phyloP scores from a whole-genome alignment of 1,284 basidiomycete species.

The Meripilus lineatus region DNA sequence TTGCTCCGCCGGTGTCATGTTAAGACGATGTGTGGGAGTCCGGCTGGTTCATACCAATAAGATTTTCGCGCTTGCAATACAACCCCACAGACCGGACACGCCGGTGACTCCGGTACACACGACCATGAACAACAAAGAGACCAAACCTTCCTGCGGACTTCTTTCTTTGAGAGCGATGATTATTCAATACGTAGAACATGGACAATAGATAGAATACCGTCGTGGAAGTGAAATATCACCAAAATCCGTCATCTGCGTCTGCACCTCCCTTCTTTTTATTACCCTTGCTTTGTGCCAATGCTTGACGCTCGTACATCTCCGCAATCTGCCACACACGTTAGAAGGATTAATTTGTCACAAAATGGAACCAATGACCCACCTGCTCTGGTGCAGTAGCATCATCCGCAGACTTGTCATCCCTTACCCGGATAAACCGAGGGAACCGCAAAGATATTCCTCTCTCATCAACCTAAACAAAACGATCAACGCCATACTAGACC shows the following conservation, averaged over 20 bases:
- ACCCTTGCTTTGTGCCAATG: constrained; percentile 64
- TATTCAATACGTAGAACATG: too few relatives aligned
- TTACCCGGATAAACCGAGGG: constrained; percentile 87
- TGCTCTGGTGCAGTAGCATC: constrained; percentile 92
- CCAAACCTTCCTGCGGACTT: too few relatives aligned
- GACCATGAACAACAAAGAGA: too few relatives aligned
- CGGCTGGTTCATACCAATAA: too few relatives aligned
- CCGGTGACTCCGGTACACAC: too few relatives aligned
- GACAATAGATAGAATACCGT: too few relatives aligned
- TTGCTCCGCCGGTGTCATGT: too few relatives aligned
- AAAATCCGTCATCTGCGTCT: constrained; percentile 82
- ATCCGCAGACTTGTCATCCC: constrained; percentile 92
- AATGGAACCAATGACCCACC: constrained; percentile 37
- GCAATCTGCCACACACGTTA: constrained; percentile 75
- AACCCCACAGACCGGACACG: too few relatives aligned
- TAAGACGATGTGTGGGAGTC: too few relatives aligned
- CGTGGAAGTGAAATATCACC: too few relatives aligned
- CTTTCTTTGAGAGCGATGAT: too few relatives aligned
- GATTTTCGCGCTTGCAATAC: too few relatives aligned
- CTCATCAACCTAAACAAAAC: constrained; percentile 78
- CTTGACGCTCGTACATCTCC: constrained; percentile 93
- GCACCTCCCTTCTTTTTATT: constrained; percentile 70
- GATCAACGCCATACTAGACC: neutral
- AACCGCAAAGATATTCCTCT: constrained; percentile 94
- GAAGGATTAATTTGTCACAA: neutral